Evolutionary conservation across 2,329 filamentous ascomycete genomes (phyloP).

Genomic region (Claviceps monticola): DNA sequence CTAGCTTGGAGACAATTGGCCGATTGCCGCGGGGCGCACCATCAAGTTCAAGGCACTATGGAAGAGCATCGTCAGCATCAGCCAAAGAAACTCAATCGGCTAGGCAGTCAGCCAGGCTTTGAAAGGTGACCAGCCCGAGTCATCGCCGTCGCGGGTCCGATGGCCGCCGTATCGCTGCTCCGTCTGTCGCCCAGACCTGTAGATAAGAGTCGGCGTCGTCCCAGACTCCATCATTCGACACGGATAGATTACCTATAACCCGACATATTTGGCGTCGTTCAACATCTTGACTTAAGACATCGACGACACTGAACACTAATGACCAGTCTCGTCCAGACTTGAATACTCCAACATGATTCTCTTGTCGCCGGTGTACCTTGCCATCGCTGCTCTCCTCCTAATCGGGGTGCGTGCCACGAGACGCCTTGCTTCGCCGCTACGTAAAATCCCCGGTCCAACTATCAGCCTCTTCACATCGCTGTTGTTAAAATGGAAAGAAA

Average conservation of each 20-base stretch:
- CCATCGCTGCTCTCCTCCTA: slow-evolving; percentile 13
- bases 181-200: not conserved
- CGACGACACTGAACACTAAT: not conserved
- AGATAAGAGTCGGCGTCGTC: not conserved
- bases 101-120: not conserved
- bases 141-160: not conserved
- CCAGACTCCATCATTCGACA: not conserved
- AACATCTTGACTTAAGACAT: not conserved
- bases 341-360: slow-evolving; percentile 11
- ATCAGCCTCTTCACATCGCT: slow-evolving; percentile 35
- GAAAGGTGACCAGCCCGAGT: slow-evolving; percentile 1
- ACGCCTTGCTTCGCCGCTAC: slow-evolving; percentile 19
- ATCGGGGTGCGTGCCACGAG: slow-evolving; percentile 13
- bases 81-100: not conserved
- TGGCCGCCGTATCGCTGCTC: not conserved
- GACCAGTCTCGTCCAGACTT: no score
- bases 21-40: not conserved
- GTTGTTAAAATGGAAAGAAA: slow-evolving; percentile 41
- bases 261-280: not conserved
- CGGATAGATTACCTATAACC: not conserved
- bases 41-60: not conserved
- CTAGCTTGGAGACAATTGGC: not conserved
- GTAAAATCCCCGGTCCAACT: slow-evolving; percentile 33
- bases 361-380: slow-evolving; percentile 14
- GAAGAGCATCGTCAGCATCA: not conserved